Evolutionary conservation across 208 protist genomes (phyloP).

Genomic region (Trypanosoma platydactyli): DNA sequence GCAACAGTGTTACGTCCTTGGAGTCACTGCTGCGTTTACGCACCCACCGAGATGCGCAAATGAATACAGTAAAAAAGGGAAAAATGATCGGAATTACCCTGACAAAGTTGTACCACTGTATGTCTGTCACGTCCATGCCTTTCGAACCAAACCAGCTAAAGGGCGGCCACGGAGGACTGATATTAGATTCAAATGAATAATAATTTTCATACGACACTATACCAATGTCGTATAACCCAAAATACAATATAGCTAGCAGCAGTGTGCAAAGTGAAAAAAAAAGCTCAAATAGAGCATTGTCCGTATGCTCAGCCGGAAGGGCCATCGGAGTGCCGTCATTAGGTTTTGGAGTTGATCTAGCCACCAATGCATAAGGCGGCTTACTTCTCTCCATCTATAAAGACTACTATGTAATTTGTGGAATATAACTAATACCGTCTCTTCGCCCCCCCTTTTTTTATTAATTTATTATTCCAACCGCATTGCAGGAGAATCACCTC

Average conservation of each 20-base stretch:
- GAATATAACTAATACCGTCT: too few relatives aligned
- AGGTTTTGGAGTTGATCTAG: too few relatives aligned
- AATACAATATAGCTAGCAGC: conserved; percentile 24
- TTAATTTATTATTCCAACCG: background rate
- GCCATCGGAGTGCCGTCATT: background rate
- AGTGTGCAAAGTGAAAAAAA: conserved; percentile 32
- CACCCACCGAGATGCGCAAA: conserved; percentile 34
- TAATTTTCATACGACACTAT: conserved; percentile 31
- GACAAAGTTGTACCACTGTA: conserved; percentile 69
- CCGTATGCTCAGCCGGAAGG: too few relatives aligned
- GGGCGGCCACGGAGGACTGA: conserved; percentile 36
- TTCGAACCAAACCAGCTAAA: conserved; percentile 56
- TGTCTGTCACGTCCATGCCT: conserved; percentile 60
- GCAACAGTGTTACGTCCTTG: conserved; percentile 14
- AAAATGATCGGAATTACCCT: conserved; percentile 36
- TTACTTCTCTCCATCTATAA: too few relatives aligned
- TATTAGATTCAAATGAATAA: conserved; percentile 34
- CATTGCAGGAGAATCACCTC: background rate
- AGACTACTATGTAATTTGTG: too few relatives aligned
- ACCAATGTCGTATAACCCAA: conserved; percentile 37
- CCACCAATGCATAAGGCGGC: too few relatives aligned
- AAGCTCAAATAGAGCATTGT: conserved; percentile 37
- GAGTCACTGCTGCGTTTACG: background rate
- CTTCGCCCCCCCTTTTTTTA: too few relatives aligned
- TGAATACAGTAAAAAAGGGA: conserved; percentile 43